These are phyloP conservation scores for Sphagnum contortum DNA, from an alignment of 225 moss, liverwort and hornwort species.

Conservation along the genomic window DNA sequence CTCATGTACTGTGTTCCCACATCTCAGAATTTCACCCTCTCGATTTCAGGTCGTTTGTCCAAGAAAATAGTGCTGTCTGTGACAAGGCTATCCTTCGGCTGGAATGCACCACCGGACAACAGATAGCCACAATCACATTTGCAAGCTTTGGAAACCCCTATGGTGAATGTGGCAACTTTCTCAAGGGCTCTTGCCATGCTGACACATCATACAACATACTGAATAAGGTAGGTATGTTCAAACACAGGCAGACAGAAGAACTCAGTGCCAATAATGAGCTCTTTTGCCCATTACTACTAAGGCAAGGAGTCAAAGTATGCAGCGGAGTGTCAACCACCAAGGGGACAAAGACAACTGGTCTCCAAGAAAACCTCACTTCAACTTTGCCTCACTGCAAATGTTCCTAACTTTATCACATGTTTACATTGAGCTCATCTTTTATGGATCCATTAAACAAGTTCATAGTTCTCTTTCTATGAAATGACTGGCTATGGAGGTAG, in stretches of 20 bases:
- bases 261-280: background rate
- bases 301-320: no score
- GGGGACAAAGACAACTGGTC: no score
- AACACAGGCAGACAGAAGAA: background rate
- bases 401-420: background rate
- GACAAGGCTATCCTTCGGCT: slow-evolving; percentile 30
- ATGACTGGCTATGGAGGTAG: no score
- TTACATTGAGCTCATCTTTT: background rate
- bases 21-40: slow-evolving; percentile 49
- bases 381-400: no score
- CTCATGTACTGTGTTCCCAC: slow-evolving; percentile 40
- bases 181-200: slow-evolving; percentile 54
- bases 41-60: slow-evolving; percentile 23
- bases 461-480: no score
- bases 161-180: slow-evolving; percentile 47
- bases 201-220: slow-evolving; percentile 19
- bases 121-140: slow-evolving; percentile 47
- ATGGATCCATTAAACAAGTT: background rate
- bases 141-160: slow-evolving; percentile 69
- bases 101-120: slow-evolving; percentile 60
- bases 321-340: no score
- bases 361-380: no score
- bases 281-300: background rate
- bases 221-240: slow-evolving; percentile 14
- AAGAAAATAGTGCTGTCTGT: slow-evolving; percentile 8